Evolutionary conservation across 106 monocot genomes (phyloP), one percentile per base, ranked within the genome.

Genomic region (Platanthera zijinensis): DNA sequence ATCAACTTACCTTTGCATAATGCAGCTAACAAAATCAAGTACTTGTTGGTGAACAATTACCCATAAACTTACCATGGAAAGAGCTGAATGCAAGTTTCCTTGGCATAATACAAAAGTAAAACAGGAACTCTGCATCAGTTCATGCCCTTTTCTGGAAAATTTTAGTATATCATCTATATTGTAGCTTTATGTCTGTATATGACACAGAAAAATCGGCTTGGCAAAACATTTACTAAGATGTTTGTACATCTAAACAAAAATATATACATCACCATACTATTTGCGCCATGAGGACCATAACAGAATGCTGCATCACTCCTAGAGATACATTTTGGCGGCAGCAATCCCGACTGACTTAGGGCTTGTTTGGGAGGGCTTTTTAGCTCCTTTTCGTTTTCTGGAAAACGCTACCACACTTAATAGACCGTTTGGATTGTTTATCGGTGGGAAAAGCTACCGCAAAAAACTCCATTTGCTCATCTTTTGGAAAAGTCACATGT

Each of bases 331-430:
- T 57, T 57, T 18, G 57, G 57, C 15, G 18, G 6, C 18, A 18
- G 57, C 15, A 57, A 57, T 17, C 7, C n/a, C 3, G 57, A 15
- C 57, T 57, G n/a, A 57, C 19, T 19, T 14, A 88, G n/a, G n/a
- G n/a, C n/a, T n/a, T n/a, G n/a, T n/a, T n/a, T n/a, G n/a, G n/a
- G n/a, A n/a, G n/a, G n/a, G n/a, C n/a, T n/a, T n/a, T n/a, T n/a
- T n/a, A n/a, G n/a, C n/a, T n/a, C n/a, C n/a, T n/a, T n/a, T n/a
- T n/a, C n/a, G n/a, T n/a, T n/a, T n/a, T n/a, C n/a, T n/a, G n/a
- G n/a, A n/a, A n/a, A n/a, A n/a, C n/a, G n/a, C n/a, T n/a, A n/a
- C n/a, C n/a, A n/a, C n/a, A n/a, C n/a, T n/a, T n/a, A n/a, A n/a
- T n/a, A n/a, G n/a, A n/a, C n/a, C n/a, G n/a, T n/a, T n/a, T n/a